Percentiles rank a stretch among this genome's conserved stretches.
Conservation (phyloP, 2,329 filamentous ascomycete genomes). For the Gnomoniopsis sp. region DNA sequence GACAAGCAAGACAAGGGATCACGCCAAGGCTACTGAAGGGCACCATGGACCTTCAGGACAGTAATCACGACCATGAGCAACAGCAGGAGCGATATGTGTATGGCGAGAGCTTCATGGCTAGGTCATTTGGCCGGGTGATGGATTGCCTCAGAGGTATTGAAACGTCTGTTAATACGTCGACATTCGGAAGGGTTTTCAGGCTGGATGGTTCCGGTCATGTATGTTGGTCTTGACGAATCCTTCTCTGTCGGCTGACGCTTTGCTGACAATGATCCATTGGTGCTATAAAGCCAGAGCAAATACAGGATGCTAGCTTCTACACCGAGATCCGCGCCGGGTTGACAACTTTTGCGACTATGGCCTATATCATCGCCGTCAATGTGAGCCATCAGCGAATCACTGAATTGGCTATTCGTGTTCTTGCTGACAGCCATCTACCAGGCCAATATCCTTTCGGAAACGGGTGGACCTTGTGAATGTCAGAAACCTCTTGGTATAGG, state of each 20-base stretch:
- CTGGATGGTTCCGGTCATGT: constrained; percentile 61
- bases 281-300: constrained; percentile 56
- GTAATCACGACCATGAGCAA: constrained; percentile 6
- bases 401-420: neutral
- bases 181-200: constrained; percentile 55
- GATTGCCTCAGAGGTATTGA: constrained; percentile 24
- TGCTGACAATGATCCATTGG: neutral
- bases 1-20: neutral
- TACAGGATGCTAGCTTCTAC: constrained; percentile 67
- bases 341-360: constrained; percentile 79
- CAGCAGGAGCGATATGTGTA: constrained; percentile 6
- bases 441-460: constrained; percentile 69
- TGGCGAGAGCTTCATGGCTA: constrained; percentile 7
- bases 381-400: constrained; percentile 33
- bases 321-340: constrained; percentile 76
- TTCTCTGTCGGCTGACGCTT: no score
- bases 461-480: constrained; percentile 75
- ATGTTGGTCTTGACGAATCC: neutral
- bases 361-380: constrained; percentile 78
- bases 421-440: constrained; percentile 33
- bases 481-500: constrained; percentile 36
- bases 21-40: neutral
- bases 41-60: neutral
- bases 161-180: constrained; percentile 31
- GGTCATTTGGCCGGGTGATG: constrained; percentile 9